Percentiles rank a stretch among this genome's conserved stretches.
These are phyloP conservation scores for Aspergillus diversus DNA, from an alignment of 495 filamentous ascomycete genomes.

Conservation along the genomic window DNA sequence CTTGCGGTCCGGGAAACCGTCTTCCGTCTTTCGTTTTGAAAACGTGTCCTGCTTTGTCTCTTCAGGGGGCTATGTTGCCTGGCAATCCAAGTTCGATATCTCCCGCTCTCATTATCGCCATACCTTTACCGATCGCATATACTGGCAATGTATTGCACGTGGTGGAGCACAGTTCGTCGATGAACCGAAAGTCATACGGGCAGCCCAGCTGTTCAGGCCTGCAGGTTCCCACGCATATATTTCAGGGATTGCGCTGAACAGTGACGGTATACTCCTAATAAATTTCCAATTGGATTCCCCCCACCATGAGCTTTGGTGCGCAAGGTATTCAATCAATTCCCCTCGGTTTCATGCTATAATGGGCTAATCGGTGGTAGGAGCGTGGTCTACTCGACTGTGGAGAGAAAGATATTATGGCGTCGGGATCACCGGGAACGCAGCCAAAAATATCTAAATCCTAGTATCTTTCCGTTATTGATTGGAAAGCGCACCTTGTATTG, in stretches of 20 bases:
- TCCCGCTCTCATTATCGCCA: neutral
- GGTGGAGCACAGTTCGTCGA: neutral
- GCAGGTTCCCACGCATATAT: neutral
- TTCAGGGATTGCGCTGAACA: neutral
- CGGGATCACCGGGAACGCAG: neutral
- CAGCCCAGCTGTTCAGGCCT: neutral
- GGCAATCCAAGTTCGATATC: neutral
- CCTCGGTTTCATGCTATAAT: neutral
- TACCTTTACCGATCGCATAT: neutral
- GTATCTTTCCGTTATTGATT: neutral
- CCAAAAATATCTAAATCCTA: neutral
- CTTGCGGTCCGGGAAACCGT: neutral
- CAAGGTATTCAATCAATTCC: neutral
- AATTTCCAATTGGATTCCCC: neutral
- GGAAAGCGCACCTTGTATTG: neutral
- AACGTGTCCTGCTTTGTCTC: neutral
- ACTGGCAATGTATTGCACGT: conserved; percentile 1
- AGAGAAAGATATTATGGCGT: neutral
- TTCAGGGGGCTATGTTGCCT: neutral
- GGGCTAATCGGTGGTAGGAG: neutral
- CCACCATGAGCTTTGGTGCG: neutral
- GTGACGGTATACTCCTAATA: neutral
- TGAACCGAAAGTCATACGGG: neutral
- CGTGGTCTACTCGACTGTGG: neutral
- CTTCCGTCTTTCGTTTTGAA: neutral